These are phyloP conservation scores for Colletotrichum lindemuthianum DNA, from an alignment of 2,329 filamentous ascomycete species.

Conservation along the genomic window DNA sequence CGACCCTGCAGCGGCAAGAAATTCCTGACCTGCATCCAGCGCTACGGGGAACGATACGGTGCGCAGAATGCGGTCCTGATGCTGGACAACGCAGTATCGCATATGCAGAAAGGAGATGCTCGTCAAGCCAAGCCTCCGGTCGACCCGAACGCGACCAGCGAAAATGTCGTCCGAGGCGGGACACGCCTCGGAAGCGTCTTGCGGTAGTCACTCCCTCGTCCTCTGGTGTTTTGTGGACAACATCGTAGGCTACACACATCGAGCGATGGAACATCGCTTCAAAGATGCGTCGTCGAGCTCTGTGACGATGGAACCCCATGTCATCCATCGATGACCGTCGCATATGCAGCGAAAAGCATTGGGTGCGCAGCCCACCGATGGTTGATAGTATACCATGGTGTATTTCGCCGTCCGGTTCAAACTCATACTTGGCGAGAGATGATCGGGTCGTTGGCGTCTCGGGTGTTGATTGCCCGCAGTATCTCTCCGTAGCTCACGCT, in stretches of 20 bases:
- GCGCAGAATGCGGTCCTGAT: neutral
- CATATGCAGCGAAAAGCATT: too few relatives aligned
- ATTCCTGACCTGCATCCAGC: conserved; percentile 1
- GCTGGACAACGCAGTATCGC: conserved; percentile 9
- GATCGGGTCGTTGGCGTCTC: too few relatives aligned
- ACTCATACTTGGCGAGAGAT: too few relatives aligned
- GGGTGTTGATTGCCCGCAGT: too few relatives aligned
- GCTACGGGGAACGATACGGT: conserved; percentile 2
- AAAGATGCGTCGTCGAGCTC: neutral
- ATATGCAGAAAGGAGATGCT: neutral
- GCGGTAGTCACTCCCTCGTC: neutral
- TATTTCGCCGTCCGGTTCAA: too few relatives aligned
- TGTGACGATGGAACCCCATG: too few relatives aligned
- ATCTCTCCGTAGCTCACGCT: too few relatives aligned
- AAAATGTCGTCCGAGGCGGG: too few relatives aligned
- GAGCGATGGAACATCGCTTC: neutral
- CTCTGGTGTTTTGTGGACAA: neutral
- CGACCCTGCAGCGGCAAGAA: conserved; percentile 15
- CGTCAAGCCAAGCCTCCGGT: neutral
- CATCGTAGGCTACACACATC: neutral
- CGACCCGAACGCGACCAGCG: neutral
- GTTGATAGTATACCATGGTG: too few relatives aligned
- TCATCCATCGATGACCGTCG: too few relatives aligned
- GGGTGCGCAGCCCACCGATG: too few relatives aligned
- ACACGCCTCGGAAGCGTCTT: too few relatives aligned